Evolutionary conservation across 2,329 filamentous ascomycete genomes (phyloP).

Genomic region (Phaeosphaeria sp.): DNA sequence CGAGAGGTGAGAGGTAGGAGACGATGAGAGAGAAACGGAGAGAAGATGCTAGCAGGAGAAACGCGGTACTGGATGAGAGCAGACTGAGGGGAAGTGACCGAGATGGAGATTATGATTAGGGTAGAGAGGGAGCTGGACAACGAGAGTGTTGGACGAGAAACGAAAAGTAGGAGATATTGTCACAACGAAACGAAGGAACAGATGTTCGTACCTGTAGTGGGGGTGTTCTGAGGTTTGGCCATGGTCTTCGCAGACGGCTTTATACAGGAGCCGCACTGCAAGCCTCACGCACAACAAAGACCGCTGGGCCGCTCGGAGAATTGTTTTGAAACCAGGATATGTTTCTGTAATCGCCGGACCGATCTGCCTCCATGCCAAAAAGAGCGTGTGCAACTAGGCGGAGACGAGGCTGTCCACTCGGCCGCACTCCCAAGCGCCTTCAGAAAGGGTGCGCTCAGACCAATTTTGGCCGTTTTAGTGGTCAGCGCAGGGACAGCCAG

Average conservation of each 20-base stretch:
- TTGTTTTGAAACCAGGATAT: slow-evolving; percentile 47
- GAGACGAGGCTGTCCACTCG: slow-evolving; percentile 37
- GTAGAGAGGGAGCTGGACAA: slow-evolving; percentile 31
- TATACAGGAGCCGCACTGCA: slow-evolving; percentile 42
- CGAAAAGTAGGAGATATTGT: slow-evolving; percentile 41
- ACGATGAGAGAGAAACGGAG: slow-evolving; percentile 20
- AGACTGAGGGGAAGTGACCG: slow-evolving; percentile 33
- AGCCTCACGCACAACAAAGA: slow-evolving; percentile 34
- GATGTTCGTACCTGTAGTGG: slow-evolving; percentile 34
- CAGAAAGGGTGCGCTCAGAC: slow-evolving; percentile 36
- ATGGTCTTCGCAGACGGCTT: slow-evolving; percentile 31
- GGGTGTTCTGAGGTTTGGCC: slow-evolving; percentile 32
- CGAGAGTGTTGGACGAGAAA: slow-evolving; percentile 39
- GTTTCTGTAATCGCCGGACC: slow-evolving; percentile 51
- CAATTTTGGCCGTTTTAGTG: slow-evolving; percentile 39
- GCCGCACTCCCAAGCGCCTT: slow-evolving; percentile 38
- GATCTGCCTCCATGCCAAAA: slow-evolving; percentile 33
- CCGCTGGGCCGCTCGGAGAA: slow-evolving; percentile 44
- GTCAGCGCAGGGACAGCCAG: slow-evolving; percentile 31
- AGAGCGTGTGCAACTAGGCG: slow-evolving; percentile 38
- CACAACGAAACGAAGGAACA: slow-evolving; percentile 44
- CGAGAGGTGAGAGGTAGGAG: slow-evolving; percentile 4
- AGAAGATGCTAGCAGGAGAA: slow-evolving; percentile 17
- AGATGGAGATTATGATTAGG: slow-evolving; percentile 42
- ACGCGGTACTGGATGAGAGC: slow-evolving; percentile 22